phyloP scores from a whole-genome alignment of 1,139 yeast species.

The Williopsis jadinii region DNA sequence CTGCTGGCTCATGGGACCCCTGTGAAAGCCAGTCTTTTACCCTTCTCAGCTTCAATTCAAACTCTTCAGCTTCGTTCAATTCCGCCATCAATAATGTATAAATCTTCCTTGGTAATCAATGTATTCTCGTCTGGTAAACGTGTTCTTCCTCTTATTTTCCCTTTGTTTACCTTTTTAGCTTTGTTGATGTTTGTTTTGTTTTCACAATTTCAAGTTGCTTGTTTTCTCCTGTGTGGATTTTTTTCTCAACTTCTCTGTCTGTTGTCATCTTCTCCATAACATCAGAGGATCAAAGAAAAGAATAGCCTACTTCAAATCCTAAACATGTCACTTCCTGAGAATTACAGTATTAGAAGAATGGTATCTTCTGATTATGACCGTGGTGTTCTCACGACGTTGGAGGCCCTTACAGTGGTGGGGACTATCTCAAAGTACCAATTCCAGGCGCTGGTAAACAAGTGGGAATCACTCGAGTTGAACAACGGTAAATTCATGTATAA shows the following conservation, averaged over 20 bases:
- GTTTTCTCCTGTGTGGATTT: too few relatives aligned
- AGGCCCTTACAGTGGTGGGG: slow-evolving; percentile 61
- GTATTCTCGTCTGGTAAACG: background rate
- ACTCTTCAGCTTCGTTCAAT: background rate
- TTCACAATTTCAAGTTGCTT: too few relatives aligned
- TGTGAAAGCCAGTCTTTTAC: background rate
- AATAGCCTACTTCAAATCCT: too few relatives aligned
- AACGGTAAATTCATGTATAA: slow-evolving; percentile 35
- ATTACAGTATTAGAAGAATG: slow-evolving; percentile 46
- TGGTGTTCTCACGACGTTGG: slow-evolving; percentile 44
- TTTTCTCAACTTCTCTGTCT: too few relatives aligned
- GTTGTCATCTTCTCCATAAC: too few relatives aligned
- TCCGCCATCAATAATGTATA: background rate
- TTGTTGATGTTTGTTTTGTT: too few relatives aligned
- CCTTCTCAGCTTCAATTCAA: background rate
- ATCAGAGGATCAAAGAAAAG: too few relatives aligned
- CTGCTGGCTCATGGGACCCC: background rate
- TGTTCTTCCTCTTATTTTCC: background rate
- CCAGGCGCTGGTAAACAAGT: slow-evolving; percentile 35
- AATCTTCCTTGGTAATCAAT: background rate
- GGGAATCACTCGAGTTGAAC: slow-evolving; percentile 33
- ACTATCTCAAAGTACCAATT: slow-evolving; percentile 39
- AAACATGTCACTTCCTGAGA: slow-evolving; percentile 33
- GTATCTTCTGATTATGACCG: slow-evolving; percentile 37
- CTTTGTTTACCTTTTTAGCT: background rate